These are phyloP conservation scores for Hygrophila difformis DNA, from an alignment of 257 asterid species.

Conservation along the genomic window DNA sequence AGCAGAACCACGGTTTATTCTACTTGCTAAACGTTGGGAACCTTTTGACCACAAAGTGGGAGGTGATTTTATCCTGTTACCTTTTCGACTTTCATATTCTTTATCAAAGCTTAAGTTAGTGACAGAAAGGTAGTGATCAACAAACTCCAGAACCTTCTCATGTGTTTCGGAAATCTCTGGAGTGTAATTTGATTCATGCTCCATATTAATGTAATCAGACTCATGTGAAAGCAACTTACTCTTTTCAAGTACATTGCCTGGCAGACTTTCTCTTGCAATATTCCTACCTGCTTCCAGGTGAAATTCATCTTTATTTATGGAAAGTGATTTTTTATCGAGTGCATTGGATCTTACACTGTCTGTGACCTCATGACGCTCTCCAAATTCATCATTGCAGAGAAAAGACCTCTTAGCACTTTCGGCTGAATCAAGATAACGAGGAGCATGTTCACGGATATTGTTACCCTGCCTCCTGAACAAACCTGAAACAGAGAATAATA, in stretches of 20 bases:
- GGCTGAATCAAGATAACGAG: constrained; percentile 19
- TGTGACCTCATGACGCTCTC: constrained; percentile 13
- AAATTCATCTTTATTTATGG: neutral
- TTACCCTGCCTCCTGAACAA: constrained; percentile 27
- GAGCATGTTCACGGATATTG: constrained; percentile 8
- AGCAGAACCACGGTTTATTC: constrained; percentile 24
- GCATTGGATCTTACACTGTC: constrained; percentile 17
- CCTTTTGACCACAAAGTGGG: constrained; percentile 48
- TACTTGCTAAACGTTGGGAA: constrained; percentile 46
- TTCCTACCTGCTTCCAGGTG: neutral
- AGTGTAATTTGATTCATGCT: constrained; percentile 25
- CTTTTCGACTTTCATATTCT: constrained; percentile 19
- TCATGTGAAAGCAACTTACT: constrained; percentile 16
- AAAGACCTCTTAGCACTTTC: constrained; percentile 16
- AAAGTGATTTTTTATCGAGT: constrained; percentile 17
- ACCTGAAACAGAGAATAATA: constrained; percentile 24
- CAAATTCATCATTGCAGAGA: constrained; percentile 15
- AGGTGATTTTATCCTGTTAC: constrained; percentile 28
- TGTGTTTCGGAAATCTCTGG: constrained; percentile 41
- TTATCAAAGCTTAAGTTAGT: constrained; percentile 26
- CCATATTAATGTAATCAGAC: constrained; percentile 14
- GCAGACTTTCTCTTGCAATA: constrained; percentile 16
- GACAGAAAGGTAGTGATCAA: constrained; percentile 52
- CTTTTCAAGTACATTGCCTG: constrained; percentile 17
- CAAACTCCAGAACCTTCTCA: constrained; percentile 46